Evolutionary conservation across 805 yeast genomes (phyloP).

Genomic region (Candida railenensis): DNA sequence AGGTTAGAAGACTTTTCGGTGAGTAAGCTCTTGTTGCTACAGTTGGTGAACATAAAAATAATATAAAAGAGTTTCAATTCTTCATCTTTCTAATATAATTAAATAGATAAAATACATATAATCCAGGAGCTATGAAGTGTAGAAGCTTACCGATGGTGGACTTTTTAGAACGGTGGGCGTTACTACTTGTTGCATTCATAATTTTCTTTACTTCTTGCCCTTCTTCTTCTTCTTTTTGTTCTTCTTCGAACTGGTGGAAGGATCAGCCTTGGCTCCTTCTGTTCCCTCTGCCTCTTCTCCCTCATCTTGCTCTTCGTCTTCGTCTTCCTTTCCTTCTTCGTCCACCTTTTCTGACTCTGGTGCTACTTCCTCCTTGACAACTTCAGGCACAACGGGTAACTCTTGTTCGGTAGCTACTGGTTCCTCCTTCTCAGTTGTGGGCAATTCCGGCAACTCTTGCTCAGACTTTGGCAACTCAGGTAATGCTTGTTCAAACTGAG

Average conservation of each 20-base stretch:
- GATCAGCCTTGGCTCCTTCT: slow-evolving; percentile 9
- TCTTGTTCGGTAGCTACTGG: slow-evolving; percentile 4
- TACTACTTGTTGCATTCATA: no score
- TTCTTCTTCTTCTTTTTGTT: slow-evolving; percentile 17
- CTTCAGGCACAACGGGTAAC: slow-evolving; percentile 5
- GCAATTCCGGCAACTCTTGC: not conserved
- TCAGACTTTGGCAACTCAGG: not conserved
- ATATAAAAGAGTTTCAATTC: not conserved
- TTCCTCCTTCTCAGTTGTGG: slow-evolving; percentile 10
- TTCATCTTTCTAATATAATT: not conserved
- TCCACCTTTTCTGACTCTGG: slow-evolving; percentile 6
- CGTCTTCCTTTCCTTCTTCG: slow-evolving; percentile 9
- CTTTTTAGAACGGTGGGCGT: no score
- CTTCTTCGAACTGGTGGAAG: slow-evolving; percentile 11
- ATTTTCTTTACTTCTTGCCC: slow-evolving; percentile 7
- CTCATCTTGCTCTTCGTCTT: slow-evolving; percentile 8
- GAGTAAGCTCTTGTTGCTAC: slow-evolving; percentile 59
- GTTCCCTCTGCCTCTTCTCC: slow-evolving; percentile 9
- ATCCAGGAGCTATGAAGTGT: not conserved
- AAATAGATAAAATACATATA: not conserved
- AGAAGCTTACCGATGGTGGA: not conserved
- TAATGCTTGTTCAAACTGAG: not conserved
- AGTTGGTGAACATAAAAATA: not conserved
- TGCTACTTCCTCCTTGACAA: slow-evolving; percentile 10
- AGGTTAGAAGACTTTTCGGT: slow-evolving; percentile 93